Evolutionary conservation across 2,329 filamentous ascomycete species (phyloP), one percentile per base, ranked within the genome.

Genomic region (Pseudocercospora macadamiae): DNA sequence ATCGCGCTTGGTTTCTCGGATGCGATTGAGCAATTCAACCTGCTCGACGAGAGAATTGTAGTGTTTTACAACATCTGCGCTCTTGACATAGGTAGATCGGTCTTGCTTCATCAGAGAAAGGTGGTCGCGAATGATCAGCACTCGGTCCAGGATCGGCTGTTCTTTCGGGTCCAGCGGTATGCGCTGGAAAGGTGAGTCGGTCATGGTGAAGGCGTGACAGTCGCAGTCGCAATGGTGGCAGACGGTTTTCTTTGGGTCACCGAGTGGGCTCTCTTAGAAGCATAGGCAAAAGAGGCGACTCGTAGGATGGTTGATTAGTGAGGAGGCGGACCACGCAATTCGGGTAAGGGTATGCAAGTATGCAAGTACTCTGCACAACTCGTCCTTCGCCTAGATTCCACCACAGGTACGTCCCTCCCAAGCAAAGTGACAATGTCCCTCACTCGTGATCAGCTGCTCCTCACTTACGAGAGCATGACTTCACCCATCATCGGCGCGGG

Each of bases 61-160:
- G 53, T 85, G 76, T 19, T 80, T 78, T 37, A 87, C 72, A 1
- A 88, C 83, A 78, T 88, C 86, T 60, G 85, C 81, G 63, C 83
- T 86, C 71, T 86, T 87, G 72, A 88, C 83, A 69, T 88, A 88
- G 14, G 83, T 86, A 25, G 82, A 84, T 62, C 84, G 84, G 72
- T 88, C 86, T 68, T 84, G 81, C 73, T 87, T 87, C 64, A 88
- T 74, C 32, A 88, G 75, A 49, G 85, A 80, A 21, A 88, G 79
- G 51, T 83, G 77, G 66, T 86, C 85, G 65, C 86, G 82, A 66
- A 84, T 79, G 56, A 77, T 72, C 55, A 86, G 77, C 65, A 87
- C 75, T 63, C 79, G 78, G 70, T 87, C 85, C 61, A 88, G 80
- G 69, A 88, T 87, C 57, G 85, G 85, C 73, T 87, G 83, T 75